Base-by-base conservation (phyloP, 352 stramenopile species). In the Pythium insidiosum region DNA sequence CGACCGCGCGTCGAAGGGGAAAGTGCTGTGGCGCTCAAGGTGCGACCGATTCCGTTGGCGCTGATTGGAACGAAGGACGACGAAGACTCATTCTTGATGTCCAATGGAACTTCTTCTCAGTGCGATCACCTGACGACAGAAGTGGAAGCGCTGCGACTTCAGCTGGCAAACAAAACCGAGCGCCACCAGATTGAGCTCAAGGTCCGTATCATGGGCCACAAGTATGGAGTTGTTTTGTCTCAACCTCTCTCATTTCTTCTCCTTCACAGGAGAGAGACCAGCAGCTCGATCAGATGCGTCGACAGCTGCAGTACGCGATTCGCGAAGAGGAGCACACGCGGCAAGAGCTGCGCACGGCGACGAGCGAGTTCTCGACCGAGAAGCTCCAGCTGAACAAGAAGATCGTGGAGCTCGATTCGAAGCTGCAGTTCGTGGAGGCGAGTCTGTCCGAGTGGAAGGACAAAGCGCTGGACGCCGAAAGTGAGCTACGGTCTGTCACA, bases 361-460 rank as follows among this genome's bases (percentile, higher is more conserved):
- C 59, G 2, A 77, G 63, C 28, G 61, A 83, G 40, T 59, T 69
- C 38, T 63, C 75, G 31, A 71, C 43, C 12, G 70, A 86, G 47
- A 79, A 79, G 38, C 52, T 90, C 16, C 36, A 68, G 41, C 34
- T 81, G 21, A 63, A 86, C 39, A 88, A 86, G 50, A 82, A 70
- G 50, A 59, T 79, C 25, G 74, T 85, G 6, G 74, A 90, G 45
- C 49, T 85, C 39, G 73, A 88, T 38, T 70, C 77, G 4, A 72
- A 84, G 45, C 36, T 92, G 29, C 53, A 70, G 26, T 72, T 88
- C 39, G 68, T 87, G 0, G 72, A 87, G 38, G 57, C 56, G 11
- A 77, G 65, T 28, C 52, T 89, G 41, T 66, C 65, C 29, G 73
- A 88, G 43, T 88, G 76, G 73, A 77, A 75, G 30, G 76, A 88